phyloP scores from a whole-genome alignment of 257 asterid genomes.

The Nicotiana knightiana region DNA sequence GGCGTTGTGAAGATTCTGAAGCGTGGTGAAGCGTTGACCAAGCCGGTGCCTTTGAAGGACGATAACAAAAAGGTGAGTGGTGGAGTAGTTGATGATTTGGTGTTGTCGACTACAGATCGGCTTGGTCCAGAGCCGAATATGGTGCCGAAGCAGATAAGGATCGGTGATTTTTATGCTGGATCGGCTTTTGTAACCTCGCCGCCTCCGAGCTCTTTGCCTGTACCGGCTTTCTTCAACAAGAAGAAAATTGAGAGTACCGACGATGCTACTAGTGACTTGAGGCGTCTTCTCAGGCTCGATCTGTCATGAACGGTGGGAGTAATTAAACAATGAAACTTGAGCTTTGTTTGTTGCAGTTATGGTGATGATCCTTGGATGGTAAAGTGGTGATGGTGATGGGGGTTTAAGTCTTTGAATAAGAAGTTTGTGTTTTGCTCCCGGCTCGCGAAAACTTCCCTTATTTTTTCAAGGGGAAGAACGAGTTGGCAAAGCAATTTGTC shows the following conservation, averaged over 20 bases:
- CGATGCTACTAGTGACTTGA: slow-evolving; percentile 20
- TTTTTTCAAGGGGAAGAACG: slow-evolving; percentile 38
- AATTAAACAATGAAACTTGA: too few relatives aligned
- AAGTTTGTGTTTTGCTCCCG: slow-evolving; percentile 4
- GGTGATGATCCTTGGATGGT: not conserved
- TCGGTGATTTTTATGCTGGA: slow-evolving; percentile 25
- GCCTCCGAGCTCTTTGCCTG: slow-evolving; percentile 25
- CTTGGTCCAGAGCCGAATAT: slow-evolving; percentile 13
- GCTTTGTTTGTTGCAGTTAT: not conserved
- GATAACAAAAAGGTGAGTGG: not conserved
- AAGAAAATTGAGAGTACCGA: not conserved
- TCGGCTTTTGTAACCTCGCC: slow-evolving; percentile 24
- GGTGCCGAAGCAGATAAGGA: slow-evolving; percentile 7
- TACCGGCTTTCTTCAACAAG: slow-evolving; percentile 28
- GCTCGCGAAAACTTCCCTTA: slow-evolving; percentile 20
- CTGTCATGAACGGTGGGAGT: slow-evolving; percentile 1
- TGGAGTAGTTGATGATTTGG: not conserved
- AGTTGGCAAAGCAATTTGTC: slow-evolving; percentile 7
- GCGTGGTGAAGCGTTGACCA: slow-evolving; percentile 24
- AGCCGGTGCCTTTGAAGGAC: not conserved
- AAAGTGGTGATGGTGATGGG: not conserved
- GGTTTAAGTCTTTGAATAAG: not conserved
- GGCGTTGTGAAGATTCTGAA: slow-evolving; percentile 32
- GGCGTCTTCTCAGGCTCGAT: slow-evolving; percentile 29
- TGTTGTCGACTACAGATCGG: slow-evolving; percentile 10